Evolutionary conservation across 2,329 filamentous ascomycete genomes (phyloP).

Genomic region (Hypomyces perniciosus): DNA sequence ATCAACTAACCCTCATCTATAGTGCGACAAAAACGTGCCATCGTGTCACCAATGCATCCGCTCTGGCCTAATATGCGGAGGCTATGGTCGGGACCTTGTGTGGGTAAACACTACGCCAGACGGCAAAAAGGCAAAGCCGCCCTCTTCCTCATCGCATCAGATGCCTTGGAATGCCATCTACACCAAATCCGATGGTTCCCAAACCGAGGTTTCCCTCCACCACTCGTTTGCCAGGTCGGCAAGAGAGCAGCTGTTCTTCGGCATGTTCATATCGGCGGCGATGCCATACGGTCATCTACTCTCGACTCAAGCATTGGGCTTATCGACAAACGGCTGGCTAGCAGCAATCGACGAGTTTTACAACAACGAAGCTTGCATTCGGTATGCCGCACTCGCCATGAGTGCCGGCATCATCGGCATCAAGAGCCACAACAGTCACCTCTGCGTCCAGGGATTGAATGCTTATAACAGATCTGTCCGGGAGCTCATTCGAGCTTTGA

Average conservation of each 20-base stretch:
- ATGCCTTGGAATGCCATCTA: conserved; percentile 8
- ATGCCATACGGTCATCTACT: conserved; percentile 12
- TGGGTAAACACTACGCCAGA: conserved; percentile 13
- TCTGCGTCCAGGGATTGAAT: conserved; percentile 17
- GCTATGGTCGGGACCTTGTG: conserved; percentile 10
- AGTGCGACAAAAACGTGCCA: conserved; percentile 11
- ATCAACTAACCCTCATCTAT: background rate
- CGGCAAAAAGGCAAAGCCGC: conserved; percentile 2
- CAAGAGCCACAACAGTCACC: conserved; percentile 14
- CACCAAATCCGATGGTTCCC: background rate
- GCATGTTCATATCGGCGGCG: conserved; percentile 12
- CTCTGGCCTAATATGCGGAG: conserved; percentile 7
- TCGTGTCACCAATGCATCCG: conserved; percentile 10
- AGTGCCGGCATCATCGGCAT: conserved; percentile 17
- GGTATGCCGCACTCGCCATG: conserved; percentile 17
- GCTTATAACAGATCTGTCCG: conserved; percentile 17
- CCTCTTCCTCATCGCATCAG: background rate
- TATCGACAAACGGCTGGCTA: conserved; percentile 19
- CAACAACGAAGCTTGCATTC: conserved; percentile 14
- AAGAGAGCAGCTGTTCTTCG: conserved; percentile 16
- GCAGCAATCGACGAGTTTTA: conserved; percentile 16
- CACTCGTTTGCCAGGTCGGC: conserved; percentile 12
- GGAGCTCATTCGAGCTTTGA: conserved; percentile 13
- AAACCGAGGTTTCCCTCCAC: conserved; percentile 4
- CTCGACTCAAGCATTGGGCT: conserved; percentile 6